phyloP scores from a whole-genome alignment of 306 rosid species.

The Heteromeles arbutifolia region DNA sequence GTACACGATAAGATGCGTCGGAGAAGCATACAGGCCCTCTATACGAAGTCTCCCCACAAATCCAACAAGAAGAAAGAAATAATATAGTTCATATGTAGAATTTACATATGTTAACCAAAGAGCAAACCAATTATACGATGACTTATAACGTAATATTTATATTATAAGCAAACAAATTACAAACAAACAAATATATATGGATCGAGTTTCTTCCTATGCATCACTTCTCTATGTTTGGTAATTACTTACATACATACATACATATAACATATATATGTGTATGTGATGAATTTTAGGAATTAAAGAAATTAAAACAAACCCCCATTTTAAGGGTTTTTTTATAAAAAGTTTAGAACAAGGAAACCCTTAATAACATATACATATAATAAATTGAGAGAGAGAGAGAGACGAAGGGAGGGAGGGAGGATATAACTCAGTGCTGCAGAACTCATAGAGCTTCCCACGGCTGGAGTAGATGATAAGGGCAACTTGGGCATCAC shows the following conservation, averaged over 20 bases:
- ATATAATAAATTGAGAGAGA: too few relatives aligned
- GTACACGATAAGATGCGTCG: neutral
- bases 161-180: neutral
- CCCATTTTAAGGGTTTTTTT: neutral
- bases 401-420: too few relatives aligned
- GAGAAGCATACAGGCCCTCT: neutral
- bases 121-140: neutral
- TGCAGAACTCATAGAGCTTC: constrained; percentile 71
- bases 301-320: neutral
- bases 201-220: too few relatives aligned
- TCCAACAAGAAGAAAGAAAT: neutral
- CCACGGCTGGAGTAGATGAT: constrained; percentile 74
- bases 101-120: neutral
- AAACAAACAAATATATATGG: too few relatives aligned
- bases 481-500: constrained; percentile 77
- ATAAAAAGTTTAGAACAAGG: neutral
- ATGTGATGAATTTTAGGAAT: neutral
- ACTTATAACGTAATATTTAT: neutral
- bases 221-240: too few relatives aligned
- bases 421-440: constrained; percentile 35
- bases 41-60: neutral
- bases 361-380: neutral
- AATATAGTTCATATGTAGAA: too few relatives aligned
- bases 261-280: too few relatives aligned
- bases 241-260: too few relatives aligned